A percentile compares a stretch with the other conserved stretches of the same genome.
These are phyloP conservation scores for Canavalia gladiata DNA, from an alignment of 306 rosid species.

Conservation along the genomic window DNA sequence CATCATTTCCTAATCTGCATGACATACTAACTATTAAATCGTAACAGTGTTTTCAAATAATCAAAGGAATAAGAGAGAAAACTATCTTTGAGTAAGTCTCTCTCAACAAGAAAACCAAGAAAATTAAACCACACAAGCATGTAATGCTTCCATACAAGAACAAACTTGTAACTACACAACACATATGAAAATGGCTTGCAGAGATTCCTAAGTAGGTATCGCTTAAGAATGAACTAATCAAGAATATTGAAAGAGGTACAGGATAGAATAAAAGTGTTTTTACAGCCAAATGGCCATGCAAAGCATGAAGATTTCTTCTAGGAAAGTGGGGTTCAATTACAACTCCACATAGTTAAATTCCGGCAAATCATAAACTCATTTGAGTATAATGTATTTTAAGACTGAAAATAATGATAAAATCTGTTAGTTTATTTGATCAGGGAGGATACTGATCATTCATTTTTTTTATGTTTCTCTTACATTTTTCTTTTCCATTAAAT, in stretches of 20 bases:
- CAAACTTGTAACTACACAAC: constrained; percentile 30
- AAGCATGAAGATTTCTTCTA: background rate
- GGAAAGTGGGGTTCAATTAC: background rate
- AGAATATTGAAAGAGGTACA: background rate
- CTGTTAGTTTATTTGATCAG: background rate
- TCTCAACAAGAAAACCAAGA: constrained; percentile 2
- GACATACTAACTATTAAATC: constrained; percentile 15
- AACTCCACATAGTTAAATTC: background rate
- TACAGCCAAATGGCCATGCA: background rate
- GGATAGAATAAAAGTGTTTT: background rate
- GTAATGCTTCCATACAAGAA: constrained; percentile 17
- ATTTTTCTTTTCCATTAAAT: background rate
- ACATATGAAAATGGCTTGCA: constrained; percentile 22
- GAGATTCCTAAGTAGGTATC: constrained; percentile 7
- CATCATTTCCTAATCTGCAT: constrained; percentile 86
- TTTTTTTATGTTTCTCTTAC: background rate
- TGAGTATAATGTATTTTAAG: too few relatives aligned
- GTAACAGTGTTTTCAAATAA: background rate
- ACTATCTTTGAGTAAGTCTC: background rate
- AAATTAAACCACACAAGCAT: background rate
- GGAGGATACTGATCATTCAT: background rate
- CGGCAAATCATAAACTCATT: background rate
- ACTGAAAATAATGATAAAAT: background rate
- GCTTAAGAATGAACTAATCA: background rate
- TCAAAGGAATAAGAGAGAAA: constrained; percentile 1